phyloP scores from a whole-genome alignment of 768 basidiomycete genomes.

The Leucosporidium yakuticum region DNA sequence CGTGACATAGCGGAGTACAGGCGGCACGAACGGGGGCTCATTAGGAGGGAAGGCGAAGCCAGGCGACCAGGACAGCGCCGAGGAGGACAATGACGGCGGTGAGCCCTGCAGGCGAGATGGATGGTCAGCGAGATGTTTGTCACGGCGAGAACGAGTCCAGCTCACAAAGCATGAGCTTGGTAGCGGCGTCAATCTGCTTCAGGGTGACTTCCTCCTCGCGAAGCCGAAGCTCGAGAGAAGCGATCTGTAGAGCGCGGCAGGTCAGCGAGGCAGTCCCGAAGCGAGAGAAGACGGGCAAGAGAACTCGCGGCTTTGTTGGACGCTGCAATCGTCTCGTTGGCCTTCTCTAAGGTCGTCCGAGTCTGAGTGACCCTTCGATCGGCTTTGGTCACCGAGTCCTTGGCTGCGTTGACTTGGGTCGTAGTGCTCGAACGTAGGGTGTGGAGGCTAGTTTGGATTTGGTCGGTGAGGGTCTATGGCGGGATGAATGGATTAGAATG shows the following conservation, averaged over 20 bases:
- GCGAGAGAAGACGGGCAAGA: too few relatives aligned
- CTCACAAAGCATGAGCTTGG: background rate
- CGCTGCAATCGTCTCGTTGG: background rate
- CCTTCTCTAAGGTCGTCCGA: background rate
- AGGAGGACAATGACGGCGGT: too few relatives aligned
- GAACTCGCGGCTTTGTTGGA: background rate
- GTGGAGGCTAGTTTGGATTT: background rate
- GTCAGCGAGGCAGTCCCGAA: background rate
- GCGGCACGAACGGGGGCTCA: too few relatives aligned
- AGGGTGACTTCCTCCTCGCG: constrained; percentile 1
- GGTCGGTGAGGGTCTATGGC: background rate
- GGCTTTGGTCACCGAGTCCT: background rate
- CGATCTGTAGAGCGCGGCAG: background rate
- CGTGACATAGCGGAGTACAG: too few relatives aligned
- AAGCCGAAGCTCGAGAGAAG: background rate
- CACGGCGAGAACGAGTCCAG: background rate
- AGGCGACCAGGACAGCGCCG: too few relatives aligned
- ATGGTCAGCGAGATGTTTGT: too few relatives aligned
- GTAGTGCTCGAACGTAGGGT: background rate
- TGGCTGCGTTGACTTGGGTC: background rate
- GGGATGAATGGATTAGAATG: background rate
- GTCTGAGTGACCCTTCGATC: background rate
- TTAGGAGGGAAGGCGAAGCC: too few relatives aligned
- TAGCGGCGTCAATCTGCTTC: background rate
- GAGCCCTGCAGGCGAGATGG: too few relatives aligned